These are phyloP conservation scores for Rhizophora apiculata DNA, from an alignment of 345 rosid species.

Conservation along the genomic window DNA sequence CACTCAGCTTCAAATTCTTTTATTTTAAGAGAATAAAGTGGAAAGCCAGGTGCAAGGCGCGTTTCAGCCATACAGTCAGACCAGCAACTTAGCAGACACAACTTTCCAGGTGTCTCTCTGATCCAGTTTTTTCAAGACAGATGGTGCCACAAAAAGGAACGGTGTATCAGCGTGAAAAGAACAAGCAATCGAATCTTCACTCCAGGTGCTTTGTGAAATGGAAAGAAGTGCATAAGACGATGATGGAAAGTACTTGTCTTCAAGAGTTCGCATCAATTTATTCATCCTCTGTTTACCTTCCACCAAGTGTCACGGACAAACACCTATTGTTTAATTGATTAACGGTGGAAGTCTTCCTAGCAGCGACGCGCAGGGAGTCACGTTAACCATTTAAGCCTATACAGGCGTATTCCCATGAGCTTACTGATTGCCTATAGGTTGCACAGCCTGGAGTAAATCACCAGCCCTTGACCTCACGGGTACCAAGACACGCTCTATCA, in stretches of 20 bases:
- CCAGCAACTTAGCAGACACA: slow-evolving; percentile 7
- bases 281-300: not conserved
- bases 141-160: slow-evolving; percentile 8
- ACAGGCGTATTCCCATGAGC: not conserved
- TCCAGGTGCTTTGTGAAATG: not conserved
- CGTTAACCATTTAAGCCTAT: not conserved
- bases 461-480: not conserved
- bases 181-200: slow-evolving; percentile 21
- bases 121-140: slow-evolving; percentile 4
- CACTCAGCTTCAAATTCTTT: slow-evolving; percentile 13
- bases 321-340: not conserved
- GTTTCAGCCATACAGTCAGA: slow-evolving; percentile 5
- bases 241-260: not conserved
- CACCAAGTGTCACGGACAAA: not conserved
- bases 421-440: not conserved
- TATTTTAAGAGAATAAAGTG: slow-evolving; percentile 8
- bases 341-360: not conserved
- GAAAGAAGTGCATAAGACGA: not conserved
- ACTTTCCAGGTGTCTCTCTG: slow-evolving; percentile 18
- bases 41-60: slow-evolving; percentile 20
- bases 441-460: not conserved
- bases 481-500: no score
- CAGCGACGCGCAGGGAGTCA: not conserved
- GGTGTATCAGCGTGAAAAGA: slow-evolving; percentile 16
- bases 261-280: not conserved